Evolutionary conservation across 1,284 basidiomycete species (phyloP), one percentile per base, ranked within the genome.

Genomic region (Cutaneotrichosporon spelunceum): DNA sequence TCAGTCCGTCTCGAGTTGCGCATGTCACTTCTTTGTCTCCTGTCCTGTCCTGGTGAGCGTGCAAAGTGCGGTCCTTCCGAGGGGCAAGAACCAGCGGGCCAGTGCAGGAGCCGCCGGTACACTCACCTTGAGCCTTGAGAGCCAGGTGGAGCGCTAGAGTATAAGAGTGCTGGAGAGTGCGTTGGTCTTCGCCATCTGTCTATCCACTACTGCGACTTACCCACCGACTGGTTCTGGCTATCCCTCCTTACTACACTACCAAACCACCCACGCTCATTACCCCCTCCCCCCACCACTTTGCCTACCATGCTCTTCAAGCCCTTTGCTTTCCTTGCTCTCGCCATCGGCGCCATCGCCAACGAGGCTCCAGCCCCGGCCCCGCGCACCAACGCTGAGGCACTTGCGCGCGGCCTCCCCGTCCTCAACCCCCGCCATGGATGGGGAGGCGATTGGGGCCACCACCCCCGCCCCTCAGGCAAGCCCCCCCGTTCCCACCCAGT

Each of bases 351-450:
- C 26, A 50, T 50, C 8, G 48, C 48, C 48, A 27, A 50, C 48
- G 48, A 27, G 26, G 26, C 48, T 9, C 16, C 27, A 5, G 3
- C 26, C 26, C 48, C 48, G 8, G 27, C n/a, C 13, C 48, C 48
- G 26, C 48, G 48, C 48, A 50, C 26, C 48, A 50, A 50, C 48
- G 48, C 48, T 19, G 48, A 50, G 48, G 48, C 48, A 16, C 48
- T 50, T 27, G 48, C 48, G 24, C 48, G 48, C 48, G 48, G 48
- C 27, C 11, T 50, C 5, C 24, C 26, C 48, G 5, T 19, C 27
- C 24, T 50, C 48, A 16, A 27, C 26, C 26, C 26, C 26, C 48
- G 19, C 48, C 16, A 26, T 13, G 48, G 27, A 19, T 7, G 19
- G 7, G 39, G 19, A 16, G 27, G 27, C 8, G 24, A 19, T 11